A percentile compares a stretch with the other conserved stretches of the same genome.
phyloP scores from a whole-genome alignment of 2,329 filamentous ascomycete genomes.

The Diaporthe sp. region DNA sequence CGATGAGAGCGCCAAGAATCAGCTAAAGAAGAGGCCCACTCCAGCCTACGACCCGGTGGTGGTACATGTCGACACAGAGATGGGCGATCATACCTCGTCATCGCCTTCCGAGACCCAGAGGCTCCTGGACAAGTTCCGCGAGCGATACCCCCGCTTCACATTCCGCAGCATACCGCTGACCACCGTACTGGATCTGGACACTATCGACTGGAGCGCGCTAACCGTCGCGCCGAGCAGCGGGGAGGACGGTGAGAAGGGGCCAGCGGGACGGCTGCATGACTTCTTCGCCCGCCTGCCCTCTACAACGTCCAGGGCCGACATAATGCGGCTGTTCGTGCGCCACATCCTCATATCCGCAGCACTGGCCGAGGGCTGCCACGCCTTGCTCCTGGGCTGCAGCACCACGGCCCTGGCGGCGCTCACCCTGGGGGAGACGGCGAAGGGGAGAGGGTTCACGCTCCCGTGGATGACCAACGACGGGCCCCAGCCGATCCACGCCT shows the following conservation, averaged over 20 bases:
- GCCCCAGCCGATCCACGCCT: slow-evolving; percentile 51
- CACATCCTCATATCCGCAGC: slow-evolving; percentile 79
- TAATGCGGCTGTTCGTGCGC: slow-evolving; percentile 77
- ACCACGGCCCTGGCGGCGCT: slow-evolving; percentile 90
- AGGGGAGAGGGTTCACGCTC: slow-evolving; percentile 87
- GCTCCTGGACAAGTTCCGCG: slow-evolving; percentile 66
- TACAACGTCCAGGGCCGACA: slow-evolving; percentile 81
- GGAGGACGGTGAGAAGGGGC: slow-evolving; percentile 37
- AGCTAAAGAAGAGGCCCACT: slow-evolving; percentile 74
- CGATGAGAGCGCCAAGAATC: slow-evolving; percentile 75
- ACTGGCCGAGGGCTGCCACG: slow-evolving; percentile 71
- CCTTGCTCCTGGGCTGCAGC: slow-evolving; percentile 85
- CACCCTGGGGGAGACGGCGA: slow-evolving; percentile 88
- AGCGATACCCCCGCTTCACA: slow-evolving; percentile 74
- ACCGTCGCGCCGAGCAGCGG: slow-evolving; percentile 44
- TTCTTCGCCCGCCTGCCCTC: slow-evolving; percentile 76
- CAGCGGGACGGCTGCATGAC: slow-evolving; percentile 61
- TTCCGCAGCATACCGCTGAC: slow-evolving; percentile 76
- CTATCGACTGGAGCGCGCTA: slow-evolving; percentile 68
- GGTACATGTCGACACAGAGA: slow-evolving; percentile 65
- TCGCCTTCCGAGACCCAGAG: slow-evolving; percentile 45
- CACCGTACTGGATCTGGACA: slow-evolving; percentile 66
- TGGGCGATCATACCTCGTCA: slow-evolving; percentile 52
- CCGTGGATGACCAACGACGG: slow-evolving; percentile 89
- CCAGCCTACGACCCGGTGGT: slow-evolving; percentile 77